phyloP scores from a whole-genome alignment of 805 yeast species.

The Naumovozyma castellii region DNA sequence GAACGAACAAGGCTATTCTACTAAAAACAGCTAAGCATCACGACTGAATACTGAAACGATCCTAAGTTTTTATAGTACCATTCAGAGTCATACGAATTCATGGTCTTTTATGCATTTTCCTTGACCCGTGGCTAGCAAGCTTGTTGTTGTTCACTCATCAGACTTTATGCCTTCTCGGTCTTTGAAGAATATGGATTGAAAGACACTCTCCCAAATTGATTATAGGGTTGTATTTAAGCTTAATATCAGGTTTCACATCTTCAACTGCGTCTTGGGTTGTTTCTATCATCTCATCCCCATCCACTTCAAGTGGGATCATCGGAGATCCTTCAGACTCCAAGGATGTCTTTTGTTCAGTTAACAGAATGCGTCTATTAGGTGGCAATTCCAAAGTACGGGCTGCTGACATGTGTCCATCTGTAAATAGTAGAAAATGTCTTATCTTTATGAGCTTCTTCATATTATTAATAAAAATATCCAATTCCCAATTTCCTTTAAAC shows the following conservation, averaged over 20 bases:
- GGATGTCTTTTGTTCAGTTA: conserved; percentile 2
- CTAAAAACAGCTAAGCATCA: no score
- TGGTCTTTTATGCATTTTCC: no score
- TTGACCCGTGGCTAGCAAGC: no score
- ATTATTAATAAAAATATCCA: conserved; percentile 24
- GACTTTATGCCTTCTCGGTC: conserved; percentile 25
- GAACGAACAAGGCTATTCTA: no score
- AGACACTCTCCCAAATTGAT: conserved; percentile 21
- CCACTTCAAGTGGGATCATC: conserved; percentile 8
- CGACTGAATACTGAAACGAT: no score
- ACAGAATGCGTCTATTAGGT: conserved; percentile 5
- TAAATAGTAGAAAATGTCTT: conserved; percentile 17
- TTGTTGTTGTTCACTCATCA: no score
- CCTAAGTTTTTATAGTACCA: no score
- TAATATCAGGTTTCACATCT: conserved; percentile 20
- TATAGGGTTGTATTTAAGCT: conserved; percentile 16
- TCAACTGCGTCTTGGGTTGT: conserved; percentile 1
- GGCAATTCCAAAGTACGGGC: conserved; percentile 2
- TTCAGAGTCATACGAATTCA: no score
- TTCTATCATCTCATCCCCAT: conserved; percentile 3
- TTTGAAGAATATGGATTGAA: conserved; percentile 22
- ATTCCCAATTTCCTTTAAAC: conserved; percentile 24
- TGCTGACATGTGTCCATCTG: conserved; percentile 2
- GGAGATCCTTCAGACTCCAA: conserved; percentile 2
- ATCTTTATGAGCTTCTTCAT: conserved; percentile 17